A percentile compares a stretch with the other conserved stretches of the same genome.
Evolutionary conservation across 768 basidiomycete species (phyloP).

Genomic region (Boletus eberwhitei): DNA sequence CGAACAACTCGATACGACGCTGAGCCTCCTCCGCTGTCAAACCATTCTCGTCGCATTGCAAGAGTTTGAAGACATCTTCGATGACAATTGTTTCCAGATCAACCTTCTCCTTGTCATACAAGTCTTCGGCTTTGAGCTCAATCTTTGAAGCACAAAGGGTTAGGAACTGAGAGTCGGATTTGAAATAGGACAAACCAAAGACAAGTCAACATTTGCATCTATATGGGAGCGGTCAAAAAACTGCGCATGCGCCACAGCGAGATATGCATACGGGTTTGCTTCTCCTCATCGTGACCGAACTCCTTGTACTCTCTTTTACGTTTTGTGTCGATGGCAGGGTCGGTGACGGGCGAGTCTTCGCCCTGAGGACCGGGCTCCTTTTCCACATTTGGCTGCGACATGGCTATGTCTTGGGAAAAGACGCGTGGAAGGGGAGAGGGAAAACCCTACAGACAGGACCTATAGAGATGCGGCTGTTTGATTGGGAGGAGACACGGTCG

Average conservation of each 20-base stretch:
- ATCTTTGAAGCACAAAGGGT: slow-evolving; percentile 42
- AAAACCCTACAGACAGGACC: slow-evolving; percentile 29
- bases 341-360: slow-evolving; percentile 39
- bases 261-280: slow-evolving; percentile 57
- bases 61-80: slow-evolving; percentile 94
- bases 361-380: slow-evolving; percentile 65
- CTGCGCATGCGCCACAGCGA: neutral
- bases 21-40: slow-evolving; percentile 68
- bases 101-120: slow-evolving; percentile 99
- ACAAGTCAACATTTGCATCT: slow-evolving; percentile 91
- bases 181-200: slow-evolving; percentile 44
- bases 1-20: slow-evolving; percentile 89
- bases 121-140: slow-evolving; percentile 87
- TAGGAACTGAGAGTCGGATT: neutral
- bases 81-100: slow-evolving; percentile 96
- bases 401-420: slow-evolving; percentile 1
- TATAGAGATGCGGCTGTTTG: slow-evolving; percentile 22
- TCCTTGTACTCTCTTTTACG: slow-evolving; percentile 88
- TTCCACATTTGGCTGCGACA: slow-evolving; percentile 46
- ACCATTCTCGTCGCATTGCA: slow-evolving; percentile 86
- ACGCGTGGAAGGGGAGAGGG: slow-evolving; percentile 2
- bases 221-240: slow-evolving; percentile 1
- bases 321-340: slow-evolving; percentile 32
- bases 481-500: slow-evolving; percentile 2
- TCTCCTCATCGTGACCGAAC: slow-evolving; percentile 69